These are phyloP conservation scores for Salix viminalis DNA, from an alignment of 345 rosid genomes.

Conservation along the genomic window DNA sequence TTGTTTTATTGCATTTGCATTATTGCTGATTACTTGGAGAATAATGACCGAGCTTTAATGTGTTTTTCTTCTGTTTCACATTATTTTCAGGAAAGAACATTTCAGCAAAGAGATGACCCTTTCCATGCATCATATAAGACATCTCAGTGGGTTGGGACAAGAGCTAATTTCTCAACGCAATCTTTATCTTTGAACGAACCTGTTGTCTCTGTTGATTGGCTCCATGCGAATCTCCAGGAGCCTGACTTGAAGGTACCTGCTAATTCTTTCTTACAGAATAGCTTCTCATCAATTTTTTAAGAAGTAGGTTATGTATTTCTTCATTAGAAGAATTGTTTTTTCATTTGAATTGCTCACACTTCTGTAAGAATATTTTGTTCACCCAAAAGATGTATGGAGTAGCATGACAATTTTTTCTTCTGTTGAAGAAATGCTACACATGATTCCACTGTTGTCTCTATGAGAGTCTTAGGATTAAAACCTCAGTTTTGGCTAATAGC, in stretches of 20 bases:
- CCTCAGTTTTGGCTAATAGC: neutral
- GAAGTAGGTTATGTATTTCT: neutral
- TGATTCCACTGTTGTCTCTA: neutral
- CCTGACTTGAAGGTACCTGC: constrained; percentile 72
- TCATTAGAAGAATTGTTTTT: neutral
- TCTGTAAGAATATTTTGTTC: neutral
- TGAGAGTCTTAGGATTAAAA: neutral
- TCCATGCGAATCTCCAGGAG: constrained; percentile 65
- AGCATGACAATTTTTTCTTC: neutral
- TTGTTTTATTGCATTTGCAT: neutral
- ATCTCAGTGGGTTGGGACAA: constrained; percentile 29
- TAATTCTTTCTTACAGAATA: neutral
- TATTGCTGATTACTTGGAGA: neutral
- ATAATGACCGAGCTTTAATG: neutral
- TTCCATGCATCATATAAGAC: constrained; percentile 22
- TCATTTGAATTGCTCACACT: neutral
- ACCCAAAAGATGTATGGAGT: neutral
- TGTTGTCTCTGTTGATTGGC: constrained; percentile 95
- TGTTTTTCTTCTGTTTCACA: neutral
- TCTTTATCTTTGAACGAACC: constrained; percentile 59
- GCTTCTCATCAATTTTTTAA: neutral
- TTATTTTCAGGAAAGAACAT: constrained; percentile 43
- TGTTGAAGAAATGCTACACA: neutral
- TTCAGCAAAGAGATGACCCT: constrained; percentile 25
- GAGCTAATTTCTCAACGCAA: constrained; percentile 40